Evolutionary conservation across 2,329 filamentous ascomycete species (phyloP).

Genomic region (Penicillium sp.): DNA sequence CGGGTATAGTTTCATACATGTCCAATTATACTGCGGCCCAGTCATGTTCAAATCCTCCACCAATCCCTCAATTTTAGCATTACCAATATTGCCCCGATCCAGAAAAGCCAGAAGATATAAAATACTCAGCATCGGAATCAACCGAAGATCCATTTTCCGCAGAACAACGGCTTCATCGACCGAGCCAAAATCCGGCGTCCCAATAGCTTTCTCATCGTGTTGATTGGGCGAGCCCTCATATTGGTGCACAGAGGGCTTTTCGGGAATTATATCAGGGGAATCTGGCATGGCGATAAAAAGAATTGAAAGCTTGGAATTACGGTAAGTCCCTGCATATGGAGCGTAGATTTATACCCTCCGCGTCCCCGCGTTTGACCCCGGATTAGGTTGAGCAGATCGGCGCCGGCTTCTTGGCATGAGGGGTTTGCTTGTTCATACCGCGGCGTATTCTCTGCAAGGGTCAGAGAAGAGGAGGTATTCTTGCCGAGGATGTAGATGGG

Average conservation of each 20-base stretch:
- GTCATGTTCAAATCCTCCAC: constrained; percentile 27
- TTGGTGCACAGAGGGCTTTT: constrained; percentile 9
- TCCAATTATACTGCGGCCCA: constrained; percentile 30
- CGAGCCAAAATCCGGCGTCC: constrained; percentile 3
- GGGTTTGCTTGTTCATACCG: neutral
- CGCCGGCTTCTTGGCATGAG: constrained; percentile 4
- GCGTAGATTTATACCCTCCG: neutral
- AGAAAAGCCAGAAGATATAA: constrained; percentile 31
- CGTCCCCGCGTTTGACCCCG: neutral
- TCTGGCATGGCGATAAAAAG: constrained; percentile 5
- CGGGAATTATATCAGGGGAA: constrained; percentile 2
- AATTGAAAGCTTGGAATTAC: no score
- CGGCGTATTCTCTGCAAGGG: no score
- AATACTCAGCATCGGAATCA: constrained; percentile 26
- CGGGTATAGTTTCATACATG: no score
- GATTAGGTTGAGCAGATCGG: neutral
- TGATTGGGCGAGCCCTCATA: constrained; percentile 6
- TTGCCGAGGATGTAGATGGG: no score
- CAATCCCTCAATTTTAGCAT: constrained; percentile 32
- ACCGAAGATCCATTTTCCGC: constrained; percentile 27
- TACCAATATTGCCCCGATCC: constrained; percentile 34
- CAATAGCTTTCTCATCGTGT: constrained; percentile 7
- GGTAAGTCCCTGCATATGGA: no score
- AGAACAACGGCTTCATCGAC: constrained; percentile 19
- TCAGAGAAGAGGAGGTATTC: no score